Conservation (phyloP, 306 rosid genomes). For the Malus fusca region DNA sequence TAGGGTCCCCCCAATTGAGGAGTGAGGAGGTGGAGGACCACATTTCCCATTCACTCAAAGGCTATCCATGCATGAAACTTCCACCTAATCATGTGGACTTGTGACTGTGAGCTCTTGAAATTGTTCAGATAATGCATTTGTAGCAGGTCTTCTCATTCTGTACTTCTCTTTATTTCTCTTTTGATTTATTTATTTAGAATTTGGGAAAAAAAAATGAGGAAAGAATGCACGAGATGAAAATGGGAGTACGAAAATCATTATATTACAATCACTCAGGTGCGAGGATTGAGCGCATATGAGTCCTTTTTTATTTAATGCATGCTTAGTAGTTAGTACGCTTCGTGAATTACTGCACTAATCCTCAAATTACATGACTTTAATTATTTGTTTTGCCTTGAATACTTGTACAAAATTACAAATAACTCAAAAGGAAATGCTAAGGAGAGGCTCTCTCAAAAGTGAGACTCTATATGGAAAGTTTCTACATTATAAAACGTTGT, state of each 20-base stretch:
- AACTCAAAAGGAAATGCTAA: too few species aligned
- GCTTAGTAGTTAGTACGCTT: not conserved
- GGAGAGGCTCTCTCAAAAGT: too few species aligned
- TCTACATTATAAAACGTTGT: too few species aligned
- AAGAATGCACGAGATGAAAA: not conserved
- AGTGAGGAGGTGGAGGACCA: conserved; percentile 14
- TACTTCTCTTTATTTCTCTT: not conserved
- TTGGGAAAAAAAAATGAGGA: too few species aligned
- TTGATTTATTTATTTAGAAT: too few species aligned
- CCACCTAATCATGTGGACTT: conserved; percentile 2
- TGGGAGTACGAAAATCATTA: not conserved
- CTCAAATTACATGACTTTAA: too few species aligned
- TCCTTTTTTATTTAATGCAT: not conserved
- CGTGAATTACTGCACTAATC: too few species aligned
- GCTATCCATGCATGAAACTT: conserved; percentile 3
- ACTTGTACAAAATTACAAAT: not conserved
- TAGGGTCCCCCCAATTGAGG: conserved; percentile 1
- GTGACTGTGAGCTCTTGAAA: not conserved
- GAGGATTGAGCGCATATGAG: not conserved
- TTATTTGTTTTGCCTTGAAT: not conserved
- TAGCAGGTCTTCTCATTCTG: not conserved
- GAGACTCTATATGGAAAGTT: too few species aligned
- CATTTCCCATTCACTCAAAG: not conserved
- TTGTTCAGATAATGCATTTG: not conserved
- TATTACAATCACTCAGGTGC: not conserved